Base-by-base conservation (phyloP, 2,329 filamentous ascomycete species). In the Xylaria hypoxylon region DNA sequence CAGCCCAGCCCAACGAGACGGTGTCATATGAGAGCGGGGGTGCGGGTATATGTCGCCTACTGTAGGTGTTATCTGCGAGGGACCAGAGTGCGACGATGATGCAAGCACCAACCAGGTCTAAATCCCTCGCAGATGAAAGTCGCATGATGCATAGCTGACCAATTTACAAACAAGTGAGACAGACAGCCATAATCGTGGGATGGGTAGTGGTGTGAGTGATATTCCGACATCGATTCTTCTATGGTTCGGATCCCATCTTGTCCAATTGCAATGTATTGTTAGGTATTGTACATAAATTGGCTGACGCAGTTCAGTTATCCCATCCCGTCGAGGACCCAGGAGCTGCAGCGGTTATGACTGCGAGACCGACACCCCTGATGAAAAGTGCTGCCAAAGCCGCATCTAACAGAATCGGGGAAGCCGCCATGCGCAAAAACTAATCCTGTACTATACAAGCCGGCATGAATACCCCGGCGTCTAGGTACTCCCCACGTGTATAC, bases 201-300 rank as follows among this genome's bases (percentile, higher is more conserved):
- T 42, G 28, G 40, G 19, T 62, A 38, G 48, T 68, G 58, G 65
- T 59, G 62, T 68, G 66, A 65, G 66, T 65, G 66, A 68, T 68
- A 66, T 68, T 68, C 66, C 66, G 33, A 52, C 35, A 31, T 57
- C 45, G 44, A 22, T 11, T 15, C 22, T 17, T 52, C 55, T 42
- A 10, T 48, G 62, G 66, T 65, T 62, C 59, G 62, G 63, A 60
- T 66, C 59, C 47, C 17, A 10, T 19, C 19, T 51, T 5, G 33
- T 42, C 60, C 61, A 64, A 67, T 60, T 28, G 65, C 44, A 8
- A 67, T 33, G 28, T 19, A 11, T 31, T 19, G 24, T 24, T 8
- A 8, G 5, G 33, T 13, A 42, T 26, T 38, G 26, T 31, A 62
- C 42, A 38, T 65, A 51, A 19, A 45, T 35, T 35, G 58, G 55